Evolutionary conservation across 2,329 filamentous ascomycete genomes (phyloP).

Genomic region (Pyricularia sp.): DNA sequence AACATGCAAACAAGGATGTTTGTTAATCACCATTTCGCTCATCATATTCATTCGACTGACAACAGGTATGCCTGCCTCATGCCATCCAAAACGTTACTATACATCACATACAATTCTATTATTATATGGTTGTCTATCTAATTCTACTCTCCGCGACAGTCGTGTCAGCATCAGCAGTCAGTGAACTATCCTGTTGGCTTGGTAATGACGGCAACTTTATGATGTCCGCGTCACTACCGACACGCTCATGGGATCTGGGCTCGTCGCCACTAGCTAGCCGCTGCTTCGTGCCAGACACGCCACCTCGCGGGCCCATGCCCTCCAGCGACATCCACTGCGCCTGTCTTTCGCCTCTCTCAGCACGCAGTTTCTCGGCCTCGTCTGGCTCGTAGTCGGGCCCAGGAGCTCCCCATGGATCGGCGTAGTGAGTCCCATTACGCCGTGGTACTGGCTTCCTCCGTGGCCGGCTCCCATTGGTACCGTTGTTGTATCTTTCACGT

Average conservation of each 20-base stretch:
- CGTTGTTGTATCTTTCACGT: neutral
- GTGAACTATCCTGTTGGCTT: neutral
- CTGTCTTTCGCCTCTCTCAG: slow-evolving; percentile 14
- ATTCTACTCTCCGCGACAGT: neutral
- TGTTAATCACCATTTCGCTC: neutral
- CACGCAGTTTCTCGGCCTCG: slow-evolving; percentile 13
- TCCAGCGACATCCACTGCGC: slow-evolving; percentile 11
- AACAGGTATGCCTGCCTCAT: neutral
- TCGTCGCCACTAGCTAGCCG: neutral
- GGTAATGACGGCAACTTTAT: neutral
- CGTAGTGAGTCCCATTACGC: neutral
- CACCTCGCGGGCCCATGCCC: neutral
- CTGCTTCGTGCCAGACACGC: neutral
- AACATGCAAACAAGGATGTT: neutral
- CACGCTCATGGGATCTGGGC: neutral
- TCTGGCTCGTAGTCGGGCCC: slow-evolving; percentile 12
- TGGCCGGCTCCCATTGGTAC: neutral
- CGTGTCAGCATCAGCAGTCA: neutral
- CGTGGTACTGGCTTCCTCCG: slow-evolving; percentile 6
- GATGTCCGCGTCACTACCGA: neutral
- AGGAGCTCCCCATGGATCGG: slow-evolving; percentile 10
- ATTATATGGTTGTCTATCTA: neutral
- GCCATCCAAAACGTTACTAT: neutral
- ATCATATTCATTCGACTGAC: neutral
- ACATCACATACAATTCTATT: neutral